phyloP scores from a whole-genome alignment of 768 basidiomycete species.

The Lactarius vividus region DNA sequence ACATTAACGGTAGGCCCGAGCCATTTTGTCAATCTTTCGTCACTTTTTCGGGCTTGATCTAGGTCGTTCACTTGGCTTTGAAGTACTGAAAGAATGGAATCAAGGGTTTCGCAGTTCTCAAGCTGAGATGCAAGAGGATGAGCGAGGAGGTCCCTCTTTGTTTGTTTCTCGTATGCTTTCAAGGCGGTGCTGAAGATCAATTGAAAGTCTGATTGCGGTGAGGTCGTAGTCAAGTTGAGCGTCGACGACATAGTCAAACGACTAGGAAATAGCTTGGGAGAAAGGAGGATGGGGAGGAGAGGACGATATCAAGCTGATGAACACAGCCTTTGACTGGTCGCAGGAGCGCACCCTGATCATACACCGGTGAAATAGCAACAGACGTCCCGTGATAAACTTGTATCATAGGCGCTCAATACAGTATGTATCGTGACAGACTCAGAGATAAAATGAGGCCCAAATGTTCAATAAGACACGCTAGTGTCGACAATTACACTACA shows the following conservation, averaged over 20 bases:
- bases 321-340: neutral
- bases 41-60: neutral
- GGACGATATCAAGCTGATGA: neutral
- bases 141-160: neutral
- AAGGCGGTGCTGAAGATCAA: neutral
- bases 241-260: neutral
- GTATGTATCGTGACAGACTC: neutral
- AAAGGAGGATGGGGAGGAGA: neutral
- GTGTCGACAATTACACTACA: neutral
- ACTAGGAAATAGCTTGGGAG: neutral
- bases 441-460: neutral
- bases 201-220: neutral
- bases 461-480: neutral
- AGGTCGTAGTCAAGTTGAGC: neutral
- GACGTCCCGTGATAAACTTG: neutral
- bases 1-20: neutral
- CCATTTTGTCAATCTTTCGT: neutral
- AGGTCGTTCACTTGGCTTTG: neutral
- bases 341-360: neutral
- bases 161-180: constrained; percentile 3
- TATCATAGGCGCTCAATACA: neutral
- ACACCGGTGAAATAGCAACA: neutral
- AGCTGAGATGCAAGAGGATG: constrained; percentile 5
- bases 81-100: neutral
- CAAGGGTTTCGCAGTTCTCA: neutral